Evolutionary conservation across 2,329 filamentous ascomycete species (phyloP).

Genomic region (Talaromyces sp.): DNA sequence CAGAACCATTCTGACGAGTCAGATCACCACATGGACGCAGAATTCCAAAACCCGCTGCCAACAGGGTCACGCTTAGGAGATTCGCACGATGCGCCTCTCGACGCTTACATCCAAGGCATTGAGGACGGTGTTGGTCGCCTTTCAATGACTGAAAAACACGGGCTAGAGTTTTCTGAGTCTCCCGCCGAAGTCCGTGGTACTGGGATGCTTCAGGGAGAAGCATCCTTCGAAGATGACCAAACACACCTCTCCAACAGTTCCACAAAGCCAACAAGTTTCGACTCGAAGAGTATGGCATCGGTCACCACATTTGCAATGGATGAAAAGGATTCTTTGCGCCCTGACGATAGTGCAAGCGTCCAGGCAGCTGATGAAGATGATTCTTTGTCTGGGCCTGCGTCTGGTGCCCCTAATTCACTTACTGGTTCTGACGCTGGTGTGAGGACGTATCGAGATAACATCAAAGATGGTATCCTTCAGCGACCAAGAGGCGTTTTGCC

Average conservation of each 20-base stretch:
- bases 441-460: constrained; percentile 30
- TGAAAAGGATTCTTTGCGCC: constrained; percentile 90
- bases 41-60: constrained; percentile 21
- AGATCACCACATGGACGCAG: constrained; percentile 21
- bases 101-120: constrained; percentile 22
- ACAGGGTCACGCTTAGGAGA: constrained; percentile 24
- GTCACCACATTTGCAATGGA: constrained; percentile 94
- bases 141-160: constrained; percentile 29
- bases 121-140: constrained; percentile 34
- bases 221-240: constrained; percentile 45
- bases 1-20: constrained; percentile 29
- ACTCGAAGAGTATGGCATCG: constrained; percentile 91
- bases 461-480: constrained; percentile 26
- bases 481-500: constrained; percentile 30
- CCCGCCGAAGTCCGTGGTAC: constrained; percentile 29
- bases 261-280: constrained; percentile 83
- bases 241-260: constrained; percentile 56
- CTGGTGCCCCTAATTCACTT: constrained; percentile 70
- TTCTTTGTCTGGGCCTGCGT: constrained; percentile 70
- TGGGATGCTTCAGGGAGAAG: constrained; percentile 34
- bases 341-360: constrained; percentile 92
- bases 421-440: constrained; percentile 75
- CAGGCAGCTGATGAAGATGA: constrained; percentile 91
- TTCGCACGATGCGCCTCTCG: constrained; percentile 25
- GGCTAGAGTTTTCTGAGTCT: constrained; percentile 26